Evolutionary conservation across 345 rosid species (phyloP).

Genomic region (Eucalyptus brandiana): DNA sequence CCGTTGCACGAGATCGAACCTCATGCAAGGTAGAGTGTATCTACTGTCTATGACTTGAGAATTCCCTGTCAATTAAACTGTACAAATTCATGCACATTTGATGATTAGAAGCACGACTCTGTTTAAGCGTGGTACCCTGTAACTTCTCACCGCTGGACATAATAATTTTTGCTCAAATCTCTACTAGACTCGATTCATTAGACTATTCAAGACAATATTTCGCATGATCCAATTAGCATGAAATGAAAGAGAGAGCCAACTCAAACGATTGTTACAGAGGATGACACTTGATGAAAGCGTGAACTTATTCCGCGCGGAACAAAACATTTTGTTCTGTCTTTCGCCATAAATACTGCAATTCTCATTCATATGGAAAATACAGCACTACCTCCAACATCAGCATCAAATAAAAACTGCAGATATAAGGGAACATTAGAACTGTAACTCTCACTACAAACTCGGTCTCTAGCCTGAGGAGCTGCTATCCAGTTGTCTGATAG

Average conservation of each 20-base stretch:
- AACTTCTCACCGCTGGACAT: too few species aligned
- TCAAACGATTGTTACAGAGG: not conserved
- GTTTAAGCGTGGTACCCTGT: too few species aligned
- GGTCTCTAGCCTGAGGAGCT: not conserved
- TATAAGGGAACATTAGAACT: too few species aligned
- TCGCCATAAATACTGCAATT: not conserved
- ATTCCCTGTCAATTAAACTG: not conserved
- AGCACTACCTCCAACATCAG: not conserved
- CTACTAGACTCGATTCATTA: too few species aligned
- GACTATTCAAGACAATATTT: too few species aligned
- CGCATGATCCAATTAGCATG: rapidly evolving
- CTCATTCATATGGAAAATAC: not conserved
- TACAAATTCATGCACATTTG: not conserved
- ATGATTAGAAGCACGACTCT: not conserved
- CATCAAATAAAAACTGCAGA: not conserved
- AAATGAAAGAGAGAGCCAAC: not conserved
- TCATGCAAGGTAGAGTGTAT: not conserved
- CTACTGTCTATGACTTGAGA: not conserved
- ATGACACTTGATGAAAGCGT: not conserved
- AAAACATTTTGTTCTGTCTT: not conserved
- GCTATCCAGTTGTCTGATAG: not conserved
- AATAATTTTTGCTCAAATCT: too few species aligned
- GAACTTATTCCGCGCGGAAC: not conserved
- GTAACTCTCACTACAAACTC: too few species aligned
- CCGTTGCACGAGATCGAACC: not conserved